Evolutionary conservation across 768 basidiomycete species (phyloP).

Genomic region (Trametes gibbosa): DNA sequence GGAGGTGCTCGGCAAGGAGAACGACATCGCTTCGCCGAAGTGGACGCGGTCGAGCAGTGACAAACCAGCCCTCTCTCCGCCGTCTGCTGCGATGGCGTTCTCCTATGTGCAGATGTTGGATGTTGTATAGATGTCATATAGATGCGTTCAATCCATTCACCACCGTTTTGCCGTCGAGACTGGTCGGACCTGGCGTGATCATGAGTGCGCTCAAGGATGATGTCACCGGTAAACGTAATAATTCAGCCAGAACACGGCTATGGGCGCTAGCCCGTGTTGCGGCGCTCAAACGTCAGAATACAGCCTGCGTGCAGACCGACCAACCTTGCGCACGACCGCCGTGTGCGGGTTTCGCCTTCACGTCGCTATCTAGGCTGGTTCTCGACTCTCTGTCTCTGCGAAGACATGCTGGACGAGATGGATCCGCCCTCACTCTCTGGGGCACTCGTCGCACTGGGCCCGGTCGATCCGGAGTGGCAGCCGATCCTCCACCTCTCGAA

Average conservation of each 20-base stretch:
- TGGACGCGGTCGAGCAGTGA: not conserved
- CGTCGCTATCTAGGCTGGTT: not conserved
- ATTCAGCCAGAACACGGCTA: not conserved
- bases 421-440: slow-evolving; percentile 14
- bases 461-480: slow-evolving; percentile 53
- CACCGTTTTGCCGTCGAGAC: not conserved
- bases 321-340: slow-evolving; percentile 6
- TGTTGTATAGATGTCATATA: not conserved
- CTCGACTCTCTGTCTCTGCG: not conserved
- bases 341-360: not conserved
- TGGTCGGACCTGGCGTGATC: not conserved
- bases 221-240: not conserved
- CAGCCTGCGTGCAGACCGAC: not conserved
- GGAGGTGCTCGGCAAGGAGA: not conserved
- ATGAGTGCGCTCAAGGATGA: not conserved
- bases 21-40: not conserved
- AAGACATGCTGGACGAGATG: slow-evolving; percentile 17
- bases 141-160: not conserved
- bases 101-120: not conserved
- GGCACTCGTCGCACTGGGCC: slow-evolving; percentile 22
- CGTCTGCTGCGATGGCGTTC: not conserved
- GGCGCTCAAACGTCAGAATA: not conserved
- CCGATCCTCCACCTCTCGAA: slow-evolving; percentile 81
- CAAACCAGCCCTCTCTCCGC: not conserved
- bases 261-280: slow-evolving; percentile 2